Evolutionary conservation across 1,284 basidiomycete genomes (phyloP).

Genomic region (Mycocalia duriaeana): DNA sequence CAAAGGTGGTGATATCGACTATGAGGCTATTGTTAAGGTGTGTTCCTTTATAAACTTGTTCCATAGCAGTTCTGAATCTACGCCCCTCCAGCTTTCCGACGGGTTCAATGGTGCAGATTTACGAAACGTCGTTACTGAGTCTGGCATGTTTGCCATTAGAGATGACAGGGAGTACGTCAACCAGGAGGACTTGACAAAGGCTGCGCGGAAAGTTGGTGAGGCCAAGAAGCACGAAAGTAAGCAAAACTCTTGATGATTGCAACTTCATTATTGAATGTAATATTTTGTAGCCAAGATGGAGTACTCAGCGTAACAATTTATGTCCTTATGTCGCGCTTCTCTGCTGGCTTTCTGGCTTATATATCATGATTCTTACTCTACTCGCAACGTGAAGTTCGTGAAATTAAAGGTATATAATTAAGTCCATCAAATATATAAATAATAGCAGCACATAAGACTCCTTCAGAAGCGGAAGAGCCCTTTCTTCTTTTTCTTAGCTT

Average conservation of each 20-base stretch:
- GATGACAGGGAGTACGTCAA: constrained; percentile 91
- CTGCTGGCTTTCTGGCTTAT: background rate
- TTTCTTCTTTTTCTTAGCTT: constrained; percentile 70
- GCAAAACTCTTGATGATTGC: constrained; percentile 20
- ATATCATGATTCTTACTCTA: background rate
- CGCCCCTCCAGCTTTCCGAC: constrained; percentile 86
- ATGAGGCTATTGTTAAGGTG: constrained; percentile 95
- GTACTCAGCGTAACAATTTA: constrained; percentile 31
- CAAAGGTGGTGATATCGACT: constrained; percentile 93
- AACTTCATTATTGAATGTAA: constrained; percentile 3
- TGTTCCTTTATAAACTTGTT: constrained; percentile 9
- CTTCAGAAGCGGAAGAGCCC: constrained; percentile 65
- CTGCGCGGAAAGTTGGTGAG: constrained; percentile 93
- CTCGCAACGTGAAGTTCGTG: background rate
- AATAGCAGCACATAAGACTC: constrained; percentile 4
- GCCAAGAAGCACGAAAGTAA: constrained; percentile 94
- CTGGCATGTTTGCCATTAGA: constrained; percentile 98
- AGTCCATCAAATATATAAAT: constrained; percentile 5
- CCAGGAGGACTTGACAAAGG: constrained; percentile 96
- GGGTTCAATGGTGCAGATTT: constrained; percentile 95
- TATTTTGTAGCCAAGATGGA: constrained; percentile 39
- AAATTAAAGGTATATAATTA: constrained; percentile 8
- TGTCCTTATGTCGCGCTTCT: background rate
- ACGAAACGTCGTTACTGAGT: constrained; percentile 95
- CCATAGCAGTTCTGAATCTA: too few species aligned